Conservation (phyloP, 2,329 filamentous ascomycete species). For the Cladosporium austrohemisphaericum region DNA sequence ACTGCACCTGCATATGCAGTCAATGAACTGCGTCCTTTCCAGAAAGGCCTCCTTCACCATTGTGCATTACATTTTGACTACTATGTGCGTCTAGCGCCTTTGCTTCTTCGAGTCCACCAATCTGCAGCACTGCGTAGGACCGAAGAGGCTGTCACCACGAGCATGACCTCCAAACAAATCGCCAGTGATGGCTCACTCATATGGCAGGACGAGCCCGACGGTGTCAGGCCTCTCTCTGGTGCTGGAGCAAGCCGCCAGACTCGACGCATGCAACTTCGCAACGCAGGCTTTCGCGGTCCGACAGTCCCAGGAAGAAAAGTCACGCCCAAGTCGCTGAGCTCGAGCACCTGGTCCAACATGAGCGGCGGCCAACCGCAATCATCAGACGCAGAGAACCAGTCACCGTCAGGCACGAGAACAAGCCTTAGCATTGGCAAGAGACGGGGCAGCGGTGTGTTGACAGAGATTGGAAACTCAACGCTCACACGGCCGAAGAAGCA, state of each 20-base stretch:
- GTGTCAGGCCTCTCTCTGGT: conserved; percentile 19
- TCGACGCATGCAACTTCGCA: conserved; percentile 32
- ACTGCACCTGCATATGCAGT: conserved; percentile 3
- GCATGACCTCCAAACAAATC: conserved; percentile 10
- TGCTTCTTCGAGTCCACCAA: neutral
- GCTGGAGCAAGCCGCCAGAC: conserved; percentile 26
- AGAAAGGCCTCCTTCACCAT: neutral
- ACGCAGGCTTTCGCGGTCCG: conserved; percentile 33
- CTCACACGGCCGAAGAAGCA: conserved; percentile 20
- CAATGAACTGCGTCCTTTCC: neutral
- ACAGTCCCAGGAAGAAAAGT: conserved; percentile 30
- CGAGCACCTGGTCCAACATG: conserved; percentile 24
- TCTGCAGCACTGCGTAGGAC: neutral
- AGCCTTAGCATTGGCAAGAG: conserved; percentile 21
- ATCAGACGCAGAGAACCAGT: conserved; percentile 25
- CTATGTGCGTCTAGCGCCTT: neutral
- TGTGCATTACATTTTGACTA: neutral
- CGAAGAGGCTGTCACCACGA: neutral
- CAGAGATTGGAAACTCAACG: conserved; percentile 29
- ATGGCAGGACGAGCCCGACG: conserved; percentile 4
- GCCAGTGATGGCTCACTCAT: conserved; percentile 11
- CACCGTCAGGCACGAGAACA: conserved; percentile 18
- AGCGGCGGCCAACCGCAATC: conserved; percentile 16
- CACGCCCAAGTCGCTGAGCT: conserved; percentile 28
- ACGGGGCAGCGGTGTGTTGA: conserved; percentile 25